Base-by-base conservation (phyloP, 2,329 filamentous ascomycete genomes). In the Pseudocercospora eumusae region DNA sequence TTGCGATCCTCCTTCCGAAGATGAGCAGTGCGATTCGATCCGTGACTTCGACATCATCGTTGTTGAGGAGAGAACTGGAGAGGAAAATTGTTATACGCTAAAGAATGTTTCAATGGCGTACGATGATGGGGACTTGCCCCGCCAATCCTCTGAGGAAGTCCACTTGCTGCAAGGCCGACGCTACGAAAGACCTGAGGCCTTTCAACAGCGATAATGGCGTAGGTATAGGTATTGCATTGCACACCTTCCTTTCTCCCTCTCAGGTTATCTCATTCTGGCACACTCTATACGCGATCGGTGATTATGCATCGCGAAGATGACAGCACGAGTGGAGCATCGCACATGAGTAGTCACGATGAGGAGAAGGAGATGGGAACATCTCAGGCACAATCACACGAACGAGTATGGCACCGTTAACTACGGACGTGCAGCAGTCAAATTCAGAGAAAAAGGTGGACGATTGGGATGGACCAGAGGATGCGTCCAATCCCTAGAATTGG, bases 401-500 rank as follows among this genome's bases (percentile, higher is more conserved):
- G 45, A 23, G 13, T 8, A 27, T 23, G 13, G 23, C 45, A 1
- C 9, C 45, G 13, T 27, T 21, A 28, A 23, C 45, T 25, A 1
- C 45, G 11, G 45, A 50, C 9, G 9, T 23, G 10, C 20, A 27
- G 21, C 45, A 50, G 8, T 13, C 23, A 9, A 50, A 50, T 11
- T 1, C 45, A 27, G 45, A 50, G 13, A 50, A 11, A 11, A 7
- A 15, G 21, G 45, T 15, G 15, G 45, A 50, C 23, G 70, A 70
- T 25, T 70, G 69, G 70, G 64, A 64, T 40, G 61, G 67, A 15
- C 58, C 68, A n/a, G 61, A 69, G 11, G 80, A 81, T 44, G 71
- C 75, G 0, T 69, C 76, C n/a, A 84, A 84, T 61, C 82, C 81
- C 0, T 78, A 76, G 63, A 85, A 85, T 67, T 85, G 83, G 82